Percentiles rank a stretch among this genome's conserved stretches.
Conservation (phyloP, 148 eudicot species). For the Chenopodium formosanum region DNA sequence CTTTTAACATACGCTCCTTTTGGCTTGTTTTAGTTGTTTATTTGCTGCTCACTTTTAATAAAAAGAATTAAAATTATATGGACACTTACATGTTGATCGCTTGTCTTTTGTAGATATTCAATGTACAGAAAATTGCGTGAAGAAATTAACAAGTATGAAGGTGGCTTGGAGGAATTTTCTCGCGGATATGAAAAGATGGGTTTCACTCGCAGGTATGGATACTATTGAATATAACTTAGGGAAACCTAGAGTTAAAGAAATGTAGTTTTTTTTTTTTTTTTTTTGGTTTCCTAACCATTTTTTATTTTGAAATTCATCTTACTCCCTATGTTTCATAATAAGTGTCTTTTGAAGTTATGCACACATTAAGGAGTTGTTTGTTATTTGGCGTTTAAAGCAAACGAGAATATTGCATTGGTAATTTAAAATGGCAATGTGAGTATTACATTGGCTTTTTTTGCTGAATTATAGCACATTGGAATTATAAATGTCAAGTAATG, state of each 20-base stretch:
- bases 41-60: neutral
- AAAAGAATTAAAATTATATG: neutral
- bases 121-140: conserved; percentile 76
- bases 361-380: neutral
- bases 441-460: neutral
- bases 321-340: neutral
- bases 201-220: conserved; percentile 68
- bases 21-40: too few relatives aligned
- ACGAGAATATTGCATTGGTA: neutral
- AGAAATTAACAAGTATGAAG: conserved; percentile 78
- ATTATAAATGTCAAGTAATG: neutral
- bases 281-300: neutral
- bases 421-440: neutral
- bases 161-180: conserved; percentile 88
- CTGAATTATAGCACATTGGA: neutral
- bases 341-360: neutral
- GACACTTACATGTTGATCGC: neutral
- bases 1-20: neutral
- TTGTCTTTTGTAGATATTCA: conserved; percentile 44
- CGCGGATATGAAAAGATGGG: conserved; percentile 93
- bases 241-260: neutral
- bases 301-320: neutral
- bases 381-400: neutral
- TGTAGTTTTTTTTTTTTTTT: neutral
- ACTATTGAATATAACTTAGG: neutral